Evolutionary conservation across 148 eudicot species (phyloP).

Genomic region (Pouteria glomerata): DNA sequence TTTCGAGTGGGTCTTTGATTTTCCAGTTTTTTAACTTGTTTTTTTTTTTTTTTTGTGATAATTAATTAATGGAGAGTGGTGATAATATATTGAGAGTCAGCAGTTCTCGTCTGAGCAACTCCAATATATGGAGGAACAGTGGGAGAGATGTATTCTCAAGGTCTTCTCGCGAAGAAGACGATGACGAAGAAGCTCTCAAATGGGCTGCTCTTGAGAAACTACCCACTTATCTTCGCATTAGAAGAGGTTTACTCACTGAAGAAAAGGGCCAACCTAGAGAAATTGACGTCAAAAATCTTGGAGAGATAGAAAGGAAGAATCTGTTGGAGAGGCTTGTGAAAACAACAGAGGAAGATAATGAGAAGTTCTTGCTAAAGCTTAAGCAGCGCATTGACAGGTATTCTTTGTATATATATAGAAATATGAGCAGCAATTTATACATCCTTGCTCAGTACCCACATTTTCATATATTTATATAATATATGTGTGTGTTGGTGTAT

Average conservation of each 20-base stretch:
- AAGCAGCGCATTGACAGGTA: conserved; percentile 44
- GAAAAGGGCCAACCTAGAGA: conserved; percentile 26
- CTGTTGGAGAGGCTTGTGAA: conserved; percentile 40
- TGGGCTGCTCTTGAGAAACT: conserved; percentile 44
- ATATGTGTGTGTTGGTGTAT: too few species aligned
- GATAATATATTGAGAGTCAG: background rate
- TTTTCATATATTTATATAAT: too few species aligned
- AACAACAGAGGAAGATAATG: conserved; percentile 43
- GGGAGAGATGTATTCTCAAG: conserved; percentile 25
- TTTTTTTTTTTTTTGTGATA: too few species aligned
- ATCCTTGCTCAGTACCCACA: too few species aligned
- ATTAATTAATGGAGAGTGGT: background rate
- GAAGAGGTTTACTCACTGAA: conserved; percentile 37
- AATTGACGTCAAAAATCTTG: conserved; percentile 33
- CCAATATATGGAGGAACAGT: conserved; percentile 30
- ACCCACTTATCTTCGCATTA: conserved; percentile 22
- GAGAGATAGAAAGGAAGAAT: conserved; percentile 24
- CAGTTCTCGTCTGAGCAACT: background rate
- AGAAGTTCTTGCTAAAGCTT: conserved; percentile 40
- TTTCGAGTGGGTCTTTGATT: background rate
- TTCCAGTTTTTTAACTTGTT: too few species aligned
- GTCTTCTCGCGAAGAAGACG: conserved; percentile 40
- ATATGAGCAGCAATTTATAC: too few species aligned
- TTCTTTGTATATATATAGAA: background rate
- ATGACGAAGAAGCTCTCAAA: conserved; percentile 47